These are phyloP conservation scores for Panicum hallii DNA, from an alignment of 202 grass and related monocot species.

Conservation along the genomic window DNA sequence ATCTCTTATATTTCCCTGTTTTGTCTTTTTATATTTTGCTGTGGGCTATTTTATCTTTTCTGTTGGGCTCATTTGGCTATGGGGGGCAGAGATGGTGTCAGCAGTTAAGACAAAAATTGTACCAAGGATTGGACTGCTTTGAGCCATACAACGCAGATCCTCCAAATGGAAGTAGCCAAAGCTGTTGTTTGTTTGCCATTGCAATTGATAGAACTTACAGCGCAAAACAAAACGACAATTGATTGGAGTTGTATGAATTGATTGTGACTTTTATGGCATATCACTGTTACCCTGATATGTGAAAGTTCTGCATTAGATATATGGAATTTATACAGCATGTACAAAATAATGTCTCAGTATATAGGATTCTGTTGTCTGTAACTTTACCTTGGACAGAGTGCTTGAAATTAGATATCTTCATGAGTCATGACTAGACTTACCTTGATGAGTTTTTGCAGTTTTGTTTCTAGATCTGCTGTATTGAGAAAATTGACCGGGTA, in stretches of 20 bases:
- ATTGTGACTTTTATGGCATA: slow-evolving; percentile 47
- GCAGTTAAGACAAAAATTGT: slow-evolving; percentile 50
- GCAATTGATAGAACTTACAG: slow-evolving; percentile 58
- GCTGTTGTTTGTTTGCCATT: slow-evolving; percentile 50
- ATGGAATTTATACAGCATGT: not conserved
- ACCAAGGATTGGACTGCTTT: slow-evolving; percentile 50
- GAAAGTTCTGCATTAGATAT: slow-evolving; percentile 13
- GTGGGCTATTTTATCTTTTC: slow-evolving; percentile 49
- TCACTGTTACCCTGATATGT: not conserved
- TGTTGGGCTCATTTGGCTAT: slow-evolving; percentile 47
- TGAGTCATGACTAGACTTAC: slow-evolving; percentile 6
- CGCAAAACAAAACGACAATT: slow-evolving; percentile 58
- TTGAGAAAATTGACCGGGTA: not conserved
- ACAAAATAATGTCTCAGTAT: slow-evolving; percentile 26
- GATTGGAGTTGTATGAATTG: slow-evolving; percentile 66
- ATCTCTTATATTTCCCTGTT: slow-evolving; percentile 7
- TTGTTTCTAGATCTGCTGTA: slow-evolving; percentile 35
- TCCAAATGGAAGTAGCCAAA: slow-evolving; percentile 58
- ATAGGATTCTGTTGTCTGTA: slow-evolving; percentile 12
- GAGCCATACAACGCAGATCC: slow-evolving; percentile 46
- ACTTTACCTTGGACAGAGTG: not conserved
- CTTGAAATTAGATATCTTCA: slow-evolving; percentile 14
- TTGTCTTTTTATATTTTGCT: slow-evolving; percentile 6
- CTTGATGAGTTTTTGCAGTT: not conserved
- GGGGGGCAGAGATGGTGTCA: slow-evolving; percentile 42